Evolutionary conservation across 2,329 filamentous ascomycete species (phyloP), one percentile per base, ranked within the genome.

Genomic region (Aspergillus melleus): DNA sequence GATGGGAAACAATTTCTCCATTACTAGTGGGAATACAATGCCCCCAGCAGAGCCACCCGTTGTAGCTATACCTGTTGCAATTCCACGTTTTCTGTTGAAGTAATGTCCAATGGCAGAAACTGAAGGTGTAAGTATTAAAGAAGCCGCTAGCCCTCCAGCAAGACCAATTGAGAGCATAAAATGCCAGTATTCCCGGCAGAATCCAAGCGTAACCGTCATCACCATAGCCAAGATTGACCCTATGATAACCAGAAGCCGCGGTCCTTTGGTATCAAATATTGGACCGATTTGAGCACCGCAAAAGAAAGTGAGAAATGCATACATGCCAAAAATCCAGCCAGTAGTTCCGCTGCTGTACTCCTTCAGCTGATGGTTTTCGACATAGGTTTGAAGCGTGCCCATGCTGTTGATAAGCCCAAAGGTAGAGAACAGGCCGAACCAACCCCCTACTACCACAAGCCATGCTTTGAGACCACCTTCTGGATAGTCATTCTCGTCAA

Each of bases 401-500:
- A 77, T 65, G 11, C 72, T 75, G 46, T 77, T 79, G 57, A 77
- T 63, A n/a, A 78, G 55, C 2, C 78, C 78, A 54, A 80, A 74
- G 12, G 70, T 47, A n/a, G 10, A 9, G 44, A 47, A 72, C 12
- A 72, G 70, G n/a, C 76, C 67, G 58, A 79, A 75, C 64, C 72
- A 78, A 12, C 75, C 70, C 10, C 77, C 79, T 0, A 74, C 59
- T 2, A 79, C 78, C 3, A 79, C 76, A 0, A 75, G 69, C 76
- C 78, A 80, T 14, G 78, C 77, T 39, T 64, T 61, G 1, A 71
- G 59, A 0, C 77, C 77, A n/a, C 78, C 77, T 59, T 80, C 79
- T 1, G 78, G 78, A 59, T 71, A 74, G 22, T 24, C 22, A 24
- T 24, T 24, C 22, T 24, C 22, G 22, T 24, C 22, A 24, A 24